phyloP scores from a whole-genome alignment of 2,329 filamentous ascomycete genomes.

The Alternaria viburni region DNA sequence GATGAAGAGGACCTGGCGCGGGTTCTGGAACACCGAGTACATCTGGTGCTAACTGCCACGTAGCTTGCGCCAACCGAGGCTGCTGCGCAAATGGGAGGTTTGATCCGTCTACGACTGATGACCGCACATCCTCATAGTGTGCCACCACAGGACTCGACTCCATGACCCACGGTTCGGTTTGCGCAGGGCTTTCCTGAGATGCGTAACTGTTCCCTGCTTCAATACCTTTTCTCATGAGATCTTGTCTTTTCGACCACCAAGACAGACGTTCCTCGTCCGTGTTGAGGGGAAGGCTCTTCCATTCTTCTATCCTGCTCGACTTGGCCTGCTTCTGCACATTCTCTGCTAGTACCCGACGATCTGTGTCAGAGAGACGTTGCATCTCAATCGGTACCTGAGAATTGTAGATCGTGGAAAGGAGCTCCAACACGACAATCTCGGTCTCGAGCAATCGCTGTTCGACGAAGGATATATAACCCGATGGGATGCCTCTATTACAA shows the following conservation, averaged over 20 bases:
- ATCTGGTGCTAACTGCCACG: conserved; percentile 4
- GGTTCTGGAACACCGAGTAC: neutral
- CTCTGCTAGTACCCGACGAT: conserved; percentile 13
- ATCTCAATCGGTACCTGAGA: conserved; percentile 11
- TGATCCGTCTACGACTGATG: neutral
- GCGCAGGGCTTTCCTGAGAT: neutral
- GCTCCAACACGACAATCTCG: conserved; percentile 26
- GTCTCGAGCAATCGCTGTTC: conserved; percentile 31
- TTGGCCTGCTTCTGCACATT: conserved; percentile 24
- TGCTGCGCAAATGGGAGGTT: neutral
- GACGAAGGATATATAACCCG: conserved; percentile 28
- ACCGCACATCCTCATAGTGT: conserved; percentile 7
- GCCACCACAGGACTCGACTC: neutral
- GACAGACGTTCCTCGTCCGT: conserved; percentile 15
- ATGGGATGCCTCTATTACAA: conserved; percentile 25
- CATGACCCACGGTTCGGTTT: conserved; percentile 2
- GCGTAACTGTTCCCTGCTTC: neutral
- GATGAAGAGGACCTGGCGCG: neutral
- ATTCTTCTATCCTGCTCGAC: conserved; percentile 27
- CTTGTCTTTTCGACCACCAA: conserved; percentile 21
- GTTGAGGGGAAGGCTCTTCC: conserved; percentile 21
- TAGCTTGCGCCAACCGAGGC: neutral
- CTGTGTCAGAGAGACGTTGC: conserved; percentile 9
- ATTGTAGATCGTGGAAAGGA: conserved; percentile 22
- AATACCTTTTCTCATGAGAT: neutral